Percentiles rank a stretch among this genome's conserved stretches.
Evolutionary conservation across 768 basidiomycete species (phyloP).

Genomic region (Porphyrellus cyaneotinctus): DNA sequence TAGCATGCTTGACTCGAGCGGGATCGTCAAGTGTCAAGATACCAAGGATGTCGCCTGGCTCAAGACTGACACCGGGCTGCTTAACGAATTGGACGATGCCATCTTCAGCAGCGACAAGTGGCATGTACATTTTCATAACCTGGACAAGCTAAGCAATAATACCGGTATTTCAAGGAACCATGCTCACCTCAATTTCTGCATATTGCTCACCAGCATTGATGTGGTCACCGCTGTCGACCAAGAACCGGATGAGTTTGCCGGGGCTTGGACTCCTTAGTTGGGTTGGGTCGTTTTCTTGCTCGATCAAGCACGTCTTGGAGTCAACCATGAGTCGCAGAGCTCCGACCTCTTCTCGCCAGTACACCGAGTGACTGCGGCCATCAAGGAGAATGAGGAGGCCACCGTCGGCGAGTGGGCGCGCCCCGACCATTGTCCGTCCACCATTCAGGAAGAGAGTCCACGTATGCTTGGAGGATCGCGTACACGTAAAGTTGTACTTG

Average conservation of each 20-base stretch:
- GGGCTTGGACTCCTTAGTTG: slow-evolving; percentile 94
- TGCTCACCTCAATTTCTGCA: slow-evolving; percentile 90
- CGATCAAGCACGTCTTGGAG: slow-evolving; percentile 96
- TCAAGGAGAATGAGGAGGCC: slow-evolving; percentile 89
- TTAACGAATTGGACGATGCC: slow-evolving; percentile 95
- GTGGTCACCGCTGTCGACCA: slow-evolving; percentile 97
- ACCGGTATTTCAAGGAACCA: neutral
- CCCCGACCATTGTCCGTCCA: slow-evolving; percentile 87
- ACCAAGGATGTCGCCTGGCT: slow-evolving; percentile 96
- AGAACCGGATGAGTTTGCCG: slow-evolving; percentile 91
- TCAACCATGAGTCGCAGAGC: slow-evolving; percentile 91
- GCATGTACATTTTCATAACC: slow-evolving; percentile 99
- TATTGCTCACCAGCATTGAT: slow-evolving; percentile 95
- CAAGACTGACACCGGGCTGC: slow-evolving; percentile 94
- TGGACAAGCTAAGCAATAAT: slow-evolving; percentile 23
- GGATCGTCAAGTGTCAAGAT: slow-evolving; percentile 96
- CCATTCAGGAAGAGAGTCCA: slow-evolving; percentile 98
- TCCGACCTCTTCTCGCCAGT: slow-evolving; percentile 98
- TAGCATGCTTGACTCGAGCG: slow-evolving; percentile 93
- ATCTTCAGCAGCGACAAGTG: slow-evolving; percentile 89
- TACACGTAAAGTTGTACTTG: slow-evolving; percentile 93
- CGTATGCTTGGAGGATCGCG: slow-evolving; percentile 79
- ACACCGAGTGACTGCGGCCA: slow-evolving; percentile 93
- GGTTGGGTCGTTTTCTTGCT: slow-evolving; percentile 99
- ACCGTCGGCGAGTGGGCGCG: slow-evolving; percentile 89